Evolutionary conservation across 108 stramenopile genomes (phyloP).

Genomic region (Nitzschia sp.): DNA sequence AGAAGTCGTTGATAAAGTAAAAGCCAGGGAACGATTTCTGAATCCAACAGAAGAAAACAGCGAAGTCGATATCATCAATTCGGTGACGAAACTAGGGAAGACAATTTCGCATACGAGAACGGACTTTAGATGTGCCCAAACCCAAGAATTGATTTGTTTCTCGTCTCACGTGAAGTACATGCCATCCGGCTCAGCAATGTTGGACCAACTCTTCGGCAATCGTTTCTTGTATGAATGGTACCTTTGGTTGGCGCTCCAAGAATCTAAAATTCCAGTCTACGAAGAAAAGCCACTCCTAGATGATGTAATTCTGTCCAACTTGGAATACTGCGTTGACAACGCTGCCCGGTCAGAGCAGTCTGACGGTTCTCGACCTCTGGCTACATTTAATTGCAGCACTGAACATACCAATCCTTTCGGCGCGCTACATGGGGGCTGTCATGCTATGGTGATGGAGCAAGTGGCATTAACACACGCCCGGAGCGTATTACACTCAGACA

Average conservation of each 20-base stretch:
- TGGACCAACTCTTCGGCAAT: constrained; percentile 15
- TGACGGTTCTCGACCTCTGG: background rate
- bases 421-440: constrained; percentile 26
- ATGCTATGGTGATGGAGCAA: constrained; percentile 27
- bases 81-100: constrained; percentile 22
- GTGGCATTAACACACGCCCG: constrained; percentile 5
- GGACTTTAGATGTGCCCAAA: constrained; percentile 1
- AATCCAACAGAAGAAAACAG: background rate
- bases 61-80: constrained; percentile 29
- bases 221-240: background rate
- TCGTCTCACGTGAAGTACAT: constrained; percentile 38
- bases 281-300: background rate
- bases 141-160: constrained; percentile 11
- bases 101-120: constrained; percentile 26
- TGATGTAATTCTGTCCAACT: background rate
- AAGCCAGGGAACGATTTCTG: background rate
- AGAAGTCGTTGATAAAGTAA: constrained; percentile 2
- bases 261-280: background rate
- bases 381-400: background rate
- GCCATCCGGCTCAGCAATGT: constrained; percentile 13
- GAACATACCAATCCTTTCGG: constrained; percentile 37
- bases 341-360: background rate
- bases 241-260: background rate
- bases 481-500: background rate
- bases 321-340: background rate